phyloP scores from a whole-genome alignment of 345 rosid species.

The Camelina sativa region DNA sequence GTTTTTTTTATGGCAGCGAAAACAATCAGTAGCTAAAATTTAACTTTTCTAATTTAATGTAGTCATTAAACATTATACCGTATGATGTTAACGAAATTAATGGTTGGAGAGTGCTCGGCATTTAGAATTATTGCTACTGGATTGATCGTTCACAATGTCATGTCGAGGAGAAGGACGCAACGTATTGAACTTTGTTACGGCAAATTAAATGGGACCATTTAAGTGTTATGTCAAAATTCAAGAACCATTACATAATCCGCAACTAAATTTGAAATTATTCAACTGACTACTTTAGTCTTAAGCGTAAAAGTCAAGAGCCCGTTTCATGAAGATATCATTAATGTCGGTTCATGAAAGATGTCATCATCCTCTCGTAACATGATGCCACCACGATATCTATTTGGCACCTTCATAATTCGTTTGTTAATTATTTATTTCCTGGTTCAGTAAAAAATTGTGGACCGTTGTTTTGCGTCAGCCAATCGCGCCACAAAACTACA shows the following conservation, averaged over 20 bases:
- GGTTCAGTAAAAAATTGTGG: conserved; percentile 4
- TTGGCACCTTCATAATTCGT: conserved; percentile 11
- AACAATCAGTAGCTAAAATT: neutral
- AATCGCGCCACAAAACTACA: conserved; percentile 32
- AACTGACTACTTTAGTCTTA: neutral
- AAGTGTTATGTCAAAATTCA: neutral
- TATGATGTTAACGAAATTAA: neutral
- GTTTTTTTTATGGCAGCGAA: too few species aligned
- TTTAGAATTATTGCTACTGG: neutral
- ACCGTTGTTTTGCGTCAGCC: conserved; percentile 38
- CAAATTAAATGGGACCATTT: neutral
- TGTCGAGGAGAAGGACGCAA: neutral
- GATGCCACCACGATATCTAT: conserved; percentile 29
- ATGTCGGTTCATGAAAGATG: conserved; percentile 28
- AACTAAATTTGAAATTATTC: neutral
- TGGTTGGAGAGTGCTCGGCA: neutral
- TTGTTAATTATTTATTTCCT: neutral
- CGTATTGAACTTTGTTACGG: neutral
- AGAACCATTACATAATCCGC: neutral
- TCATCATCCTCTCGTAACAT: conserved; percentile 41
- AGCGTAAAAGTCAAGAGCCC: too few species aligned
- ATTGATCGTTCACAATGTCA: conserved; percentile 8
- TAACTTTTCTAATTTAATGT: neutral
- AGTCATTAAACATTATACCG: neutral
- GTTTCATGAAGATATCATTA: neutral